A percentile compares a stretch with the other conserved stretches of the same genome.
These are phyloP conservation scores for Aspergillus melleus DNA, from an alignment of 2,329 filamentous ascomycete species.

Conservation along the genomic window DNA sequence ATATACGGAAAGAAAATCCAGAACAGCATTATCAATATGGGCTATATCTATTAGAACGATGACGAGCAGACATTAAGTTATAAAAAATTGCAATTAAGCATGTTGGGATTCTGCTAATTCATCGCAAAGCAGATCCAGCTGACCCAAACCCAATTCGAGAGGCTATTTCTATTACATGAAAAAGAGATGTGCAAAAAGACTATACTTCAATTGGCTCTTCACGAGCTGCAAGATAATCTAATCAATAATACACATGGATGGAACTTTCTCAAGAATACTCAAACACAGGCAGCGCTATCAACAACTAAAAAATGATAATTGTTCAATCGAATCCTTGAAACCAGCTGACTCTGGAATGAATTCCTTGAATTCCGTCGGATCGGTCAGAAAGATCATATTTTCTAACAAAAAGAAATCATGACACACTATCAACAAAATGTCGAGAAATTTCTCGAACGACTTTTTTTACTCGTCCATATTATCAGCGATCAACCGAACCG, in stretches of 20 bases:
- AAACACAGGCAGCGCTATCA: too few relatives aligned
- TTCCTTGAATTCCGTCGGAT: too few relatives aligned
- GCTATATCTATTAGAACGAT: slow-evolving; percentile 10
- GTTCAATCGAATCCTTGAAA: too few relatives aligned
- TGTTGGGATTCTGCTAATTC: background rate
- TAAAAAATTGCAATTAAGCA: background rate
- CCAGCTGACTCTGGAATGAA: too few relatives aligned
- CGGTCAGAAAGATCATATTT: too few relatives aligned
- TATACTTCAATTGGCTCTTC: background rate
- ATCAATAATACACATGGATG: background rate
- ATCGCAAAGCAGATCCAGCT: background rate
- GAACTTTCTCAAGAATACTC: background rate
- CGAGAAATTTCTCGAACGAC: too few relatives aligned
- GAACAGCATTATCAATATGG: slow-evolving; percentile 1
- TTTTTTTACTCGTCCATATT: too few relatives aligned
- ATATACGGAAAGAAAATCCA: too few relatives aligned
- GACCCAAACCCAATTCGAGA: background rate
- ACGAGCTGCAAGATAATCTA: background rate
- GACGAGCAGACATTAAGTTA: slow-evolving; percentile 7
- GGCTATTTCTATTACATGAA: slow-evolving; percentile 5
- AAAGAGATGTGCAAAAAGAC: background rate
- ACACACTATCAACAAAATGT: too few relatives aligned
- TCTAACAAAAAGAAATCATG: too few relatives aligned
- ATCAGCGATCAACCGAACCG: too few relatives aligned
- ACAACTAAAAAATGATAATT: too few relatives aligned